These are phyloP conservation scores for Geranomyces variabilis DNA, from an alignment of 192 early-diverging fungal genomes.

Conservation along the genomic window DNA sequence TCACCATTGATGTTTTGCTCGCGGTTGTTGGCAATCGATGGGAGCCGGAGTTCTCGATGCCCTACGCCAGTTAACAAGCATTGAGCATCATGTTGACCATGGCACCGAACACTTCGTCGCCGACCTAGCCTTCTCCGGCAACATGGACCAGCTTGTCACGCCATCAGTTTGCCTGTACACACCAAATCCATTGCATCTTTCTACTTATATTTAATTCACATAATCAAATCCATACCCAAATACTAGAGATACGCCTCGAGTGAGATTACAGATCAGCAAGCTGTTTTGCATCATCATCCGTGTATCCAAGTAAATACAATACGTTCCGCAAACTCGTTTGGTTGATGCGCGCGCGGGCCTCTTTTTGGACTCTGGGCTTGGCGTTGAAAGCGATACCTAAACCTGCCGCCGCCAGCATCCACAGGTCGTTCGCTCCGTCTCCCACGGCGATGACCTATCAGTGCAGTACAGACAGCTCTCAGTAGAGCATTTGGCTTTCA, in stretches of 20 bases:
- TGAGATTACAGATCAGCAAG: slow-evolving; percentile 19
- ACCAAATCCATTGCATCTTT: no score
- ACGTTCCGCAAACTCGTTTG: slow-evolving; percentile 90
- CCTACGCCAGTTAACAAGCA: not conserved
- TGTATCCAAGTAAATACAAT: slow-evolving; percentile 85
- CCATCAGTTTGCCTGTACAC: no score
- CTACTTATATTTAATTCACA: no score
- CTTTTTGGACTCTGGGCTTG: slow-evolving; percentile 94
- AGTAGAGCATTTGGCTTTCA: no score
- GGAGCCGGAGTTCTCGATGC: not conserved
- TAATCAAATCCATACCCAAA: no score
- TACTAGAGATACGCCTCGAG: no score
- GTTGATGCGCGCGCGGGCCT: slow-evolving; percentile 87
- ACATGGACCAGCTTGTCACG: no score
- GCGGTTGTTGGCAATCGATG: not conserved
- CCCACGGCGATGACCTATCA: slow-evolving; percentile 89
- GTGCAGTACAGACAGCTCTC: no score
- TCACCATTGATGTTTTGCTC: slow-evolving; percentile 4
- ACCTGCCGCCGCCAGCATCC: slow-evolving; percentile 92
- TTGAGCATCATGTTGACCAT: no score
- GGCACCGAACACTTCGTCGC: no score
- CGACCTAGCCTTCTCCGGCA: no score
- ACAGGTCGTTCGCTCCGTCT: slow-evolving; percentile 97
- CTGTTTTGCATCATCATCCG: slow-evolving; percentile 37
- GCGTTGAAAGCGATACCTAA: slow-evolving; percentile 98